Evolutionary conservation across 306 rosid species (phyloP).

Genomic region (Rubus parviflorus): DNA sequence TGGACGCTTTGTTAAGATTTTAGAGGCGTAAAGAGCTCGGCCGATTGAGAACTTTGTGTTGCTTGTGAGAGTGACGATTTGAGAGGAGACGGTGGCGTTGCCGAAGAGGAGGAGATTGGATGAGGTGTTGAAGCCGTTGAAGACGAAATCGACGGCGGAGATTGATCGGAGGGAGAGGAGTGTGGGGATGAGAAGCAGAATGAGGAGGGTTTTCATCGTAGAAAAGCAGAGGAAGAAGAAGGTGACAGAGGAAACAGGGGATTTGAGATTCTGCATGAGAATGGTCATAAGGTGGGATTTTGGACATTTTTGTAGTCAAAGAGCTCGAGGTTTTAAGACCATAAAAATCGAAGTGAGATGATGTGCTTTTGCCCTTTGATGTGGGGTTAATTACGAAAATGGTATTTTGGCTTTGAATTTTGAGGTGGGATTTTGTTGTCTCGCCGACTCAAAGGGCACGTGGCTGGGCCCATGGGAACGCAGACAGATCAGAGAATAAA

Average conservation of each 20-base stretch:
- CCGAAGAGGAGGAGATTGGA: conserved; percentile 45
- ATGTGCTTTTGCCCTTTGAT: too few relatives aligned
- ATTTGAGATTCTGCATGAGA: neutral
- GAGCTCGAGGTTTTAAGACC: too few relatives aligned
- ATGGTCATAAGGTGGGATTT: too few relatives aligned
- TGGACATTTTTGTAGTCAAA: neutral
- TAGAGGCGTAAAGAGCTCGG: conserved; percentile 56
- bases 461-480: too few relatives aligned
- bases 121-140: conserved; percentile 73
- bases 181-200: conserved; percentile 12
- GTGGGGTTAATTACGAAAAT: conserved; percentile 1
- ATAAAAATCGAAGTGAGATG: too few relatives aligned
- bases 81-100: conserved; percentile 59
- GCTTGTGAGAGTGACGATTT: conserved; percentile 61
- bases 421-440: neutral
- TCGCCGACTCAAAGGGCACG: too few relatives aligned
- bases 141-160: conserved; percentile 56
- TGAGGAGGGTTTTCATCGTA: conserved; percentile 35
- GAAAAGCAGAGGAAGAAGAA: neutral
- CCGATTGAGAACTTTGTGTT: conserved; percentile 54
- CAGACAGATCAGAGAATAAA: too few relatives aligned
- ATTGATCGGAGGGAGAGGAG: conserved; percentile 24
- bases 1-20: conserved; percentile 48
- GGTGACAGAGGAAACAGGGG: neutral
- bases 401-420: neutral